phyloP scores from a whole-genome alignment of 306 rosid genomes.

The Trifolium fragiferum region DNA sequence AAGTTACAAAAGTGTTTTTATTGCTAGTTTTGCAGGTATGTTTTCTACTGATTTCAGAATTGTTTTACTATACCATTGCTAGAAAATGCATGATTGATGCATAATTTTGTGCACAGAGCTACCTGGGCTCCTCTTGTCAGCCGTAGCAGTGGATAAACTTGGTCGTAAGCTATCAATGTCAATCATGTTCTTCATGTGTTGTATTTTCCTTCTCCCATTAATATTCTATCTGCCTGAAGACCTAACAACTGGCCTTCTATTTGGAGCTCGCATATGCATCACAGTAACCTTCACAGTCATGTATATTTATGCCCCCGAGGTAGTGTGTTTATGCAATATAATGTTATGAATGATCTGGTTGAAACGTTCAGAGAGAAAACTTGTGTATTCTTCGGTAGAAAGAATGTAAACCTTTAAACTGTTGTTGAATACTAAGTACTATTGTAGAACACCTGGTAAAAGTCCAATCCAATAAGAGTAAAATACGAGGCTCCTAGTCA shows the following conservation, averaged over 20 bases:
- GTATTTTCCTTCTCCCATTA: slow-evolving; percentile 82
- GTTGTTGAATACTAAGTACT: slow-evolving; percentile 22
- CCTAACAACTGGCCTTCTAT: slow-evolving; percentile 75
- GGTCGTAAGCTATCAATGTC: slow-evolving; percentile 95
- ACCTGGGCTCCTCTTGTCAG: slow-evolving; percentile 86
- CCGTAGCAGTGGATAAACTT: slow-evolving; percentile 76
- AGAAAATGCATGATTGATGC: slow-evolving; percentile 47
- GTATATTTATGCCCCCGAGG: slow-evolving; percentile 98
- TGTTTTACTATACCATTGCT: slow-evolving; percentile 31
- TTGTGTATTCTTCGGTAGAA: background rate
- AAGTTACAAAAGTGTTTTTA: slow-evolving; percentile 71
- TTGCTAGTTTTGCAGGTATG: slow-evolving; percentile 93
- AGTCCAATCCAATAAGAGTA: background rate
- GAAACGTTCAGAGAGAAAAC: slow-evolving; percentile 22
- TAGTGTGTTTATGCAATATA: slow-evolving; percentile 40
- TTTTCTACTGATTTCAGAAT: slow-evolving; percentile 29
- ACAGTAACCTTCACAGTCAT: slow-evolving; percentile 81
- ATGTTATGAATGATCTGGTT: slow-evolving; percentile 31
- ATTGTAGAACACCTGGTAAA: background rate
- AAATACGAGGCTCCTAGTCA: slow-evolving; percentile 19
- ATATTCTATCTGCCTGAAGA: slow-evolving; percentile 63
- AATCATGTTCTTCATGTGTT: slow-evolving; percentile 76
- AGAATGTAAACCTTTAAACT: slow-evolving; percentile 17
- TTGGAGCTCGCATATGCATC: slow-evolving; percentile 98
- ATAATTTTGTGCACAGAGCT: slow-evolving; percentile 68